Evolutionary conservation across 306 rosid species (phyloP).

Genomic region (Benincasa hispida): DNA sequence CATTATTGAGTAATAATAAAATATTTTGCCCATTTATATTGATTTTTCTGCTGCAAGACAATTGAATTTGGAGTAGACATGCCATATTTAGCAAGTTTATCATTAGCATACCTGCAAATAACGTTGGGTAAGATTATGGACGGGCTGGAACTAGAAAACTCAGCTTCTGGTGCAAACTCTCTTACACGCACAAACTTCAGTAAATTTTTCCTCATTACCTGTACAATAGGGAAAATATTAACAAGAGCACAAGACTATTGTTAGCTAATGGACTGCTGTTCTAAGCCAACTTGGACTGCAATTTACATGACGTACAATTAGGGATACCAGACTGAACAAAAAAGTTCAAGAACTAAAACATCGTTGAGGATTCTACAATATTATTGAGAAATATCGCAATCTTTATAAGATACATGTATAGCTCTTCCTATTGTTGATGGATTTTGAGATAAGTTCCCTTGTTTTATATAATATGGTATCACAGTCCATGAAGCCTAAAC

Average conservation of each 20-base stretch:
- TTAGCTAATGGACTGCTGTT: no score
- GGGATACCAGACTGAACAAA: background rate
- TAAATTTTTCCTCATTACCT: constrained; percentile 78
- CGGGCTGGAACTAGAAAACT: constrained; percentile 39
- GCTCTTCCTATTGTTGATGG: no score
- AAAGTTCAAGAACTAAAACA: background rate
- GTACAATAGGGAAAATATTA: constrained; percentile 18
- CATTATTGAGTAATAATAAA: background rate
- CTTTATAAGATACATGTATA: no score
- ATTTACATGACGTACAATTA: background rate
- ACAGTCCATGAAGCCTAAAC: no score
- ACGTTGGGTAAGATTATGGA: constrained; percentile 68
- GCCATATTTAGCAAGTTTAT: background rate
- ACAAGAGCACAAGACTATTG: background rate
- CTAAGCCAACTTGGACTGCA: background rate
- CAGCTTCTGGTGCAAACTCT: constrained; percentile 93
- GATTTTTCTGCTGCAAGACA: no score
- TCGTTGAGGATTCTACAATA: no score
- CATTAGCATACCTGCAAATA: constrained; percentile 60
- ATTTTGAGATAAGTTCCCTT: no score
- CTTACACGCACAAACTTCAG: constrained; percentile 53
- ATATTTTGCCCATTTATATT: background rate
- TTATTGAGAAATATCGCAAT: no score
- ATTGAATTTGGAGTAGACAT: background rate
- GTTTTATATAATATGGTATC: no score